Evolutionary conservation across 2,329 filamentous ascomycete genomes (phyloP).

Genomic region (Keithomyces neogunnii): DNA sequence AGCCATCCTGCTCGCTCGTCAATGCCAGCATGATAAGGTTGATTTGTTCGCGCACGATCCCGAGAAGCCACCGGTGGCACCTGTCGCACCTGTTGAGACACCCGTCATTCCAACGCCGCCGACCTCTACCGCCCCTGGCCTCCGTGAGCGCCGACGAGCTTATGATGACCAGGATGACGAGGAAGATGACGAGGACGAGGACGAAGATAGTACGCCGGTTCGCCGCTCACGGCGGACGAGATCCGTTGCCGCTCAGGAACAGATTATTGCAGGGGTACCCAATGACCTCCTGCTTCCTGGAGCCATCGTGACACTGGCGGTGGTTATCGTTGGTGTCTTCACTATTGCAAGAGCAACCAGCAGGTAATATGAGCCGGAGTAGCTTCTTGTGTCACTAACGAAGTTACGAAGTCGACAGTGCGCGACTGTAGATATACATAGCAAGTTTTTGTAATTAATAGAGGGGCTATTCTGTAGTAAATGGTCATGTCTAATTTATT

Average conservation of each 20-base stretch:
- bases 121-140: constrained; percentile 34
- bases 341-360: constrained; percentile 64
- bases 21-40: constrained; percentile 78
- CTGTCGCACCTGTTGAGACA: constrained; percentile 42
- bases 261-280: constrained; percentile 82
- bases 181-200: constrained; percentile 44
- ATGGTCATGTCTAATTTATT: too few species aligned
- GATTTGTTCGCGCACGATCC: constrained; percentile 96
- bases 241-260: constrained; percentile 48
- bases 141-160: constrained; percentile 41
- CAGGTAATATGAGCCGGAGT: constrained; percentile 29
- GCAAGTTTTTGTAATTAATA: constrained; percentile 12
- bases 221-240: constrained; percentile 35
- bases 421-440: constrained; percentile 24
- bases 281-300: constrained; percentile 91
- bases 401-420: constrained; percentile 24
- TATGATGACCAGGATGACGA: constrained; percentile 46
- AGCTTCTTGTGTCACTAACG: constrained; percentile 18
- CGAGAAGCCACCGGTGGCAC: constrained; percentile 71
- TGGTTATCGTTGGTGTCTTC: constrained; percentile 91
- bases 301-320: constrained; percentile 88
- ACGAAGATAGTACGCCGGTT: constrained; percentile 32
- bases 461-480: neutral
- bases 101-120: constrained; percentile 36
- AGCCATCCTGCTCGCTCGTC: constrained; percentile 75